phyloP scores from a whole-genome alignment of 139 green algal species.

The Nannochloris sp. region DNA sequence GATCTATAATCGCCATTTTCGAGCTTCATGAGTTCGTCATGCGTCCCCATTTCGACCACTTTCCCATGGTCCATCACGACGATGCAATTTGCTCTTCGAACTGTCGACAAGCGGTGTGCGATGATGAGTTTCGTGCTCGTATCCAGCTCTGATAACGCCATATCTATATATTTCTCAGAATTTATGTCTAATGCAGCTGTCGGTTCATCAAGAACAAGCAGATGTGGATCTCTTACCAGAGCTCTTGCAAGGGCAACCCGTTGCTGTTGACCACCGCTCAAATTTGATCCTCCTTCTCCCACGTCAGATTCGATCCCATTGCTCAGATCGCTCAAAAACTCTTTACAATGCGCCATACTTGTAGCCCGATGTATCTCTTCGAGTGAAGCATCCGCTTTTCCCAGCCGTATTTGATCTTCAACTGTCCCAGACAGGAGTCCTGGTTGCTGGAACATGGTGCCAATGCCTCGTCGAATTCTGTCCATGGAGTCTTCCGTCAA shows the following conservation, averaged over 20 bases:
- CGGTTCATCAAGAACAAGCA: constrained; percentile 71
- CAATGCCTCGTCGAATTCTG: constrained; percentile 53
- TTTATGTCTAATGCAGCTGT: constrained; percentile 57
- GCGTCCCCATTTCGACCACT: constrained; percentile 45
- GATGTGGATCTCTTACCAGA: constrained; percentile 54
- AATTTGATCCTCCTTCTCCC: constrained; percentile 34
- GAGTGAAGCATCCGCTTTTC: constrained; percentile 9
- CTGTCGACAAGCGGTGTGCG: constrained; percentile 80
- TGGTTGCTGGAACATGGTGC: constrained; percentile 70
- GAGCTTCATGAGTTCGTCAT: constrained; percentile 38
- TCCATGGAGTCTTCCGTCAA: constrained; percentile 43
- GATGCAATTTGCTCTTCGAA: constrained; percentile 71
- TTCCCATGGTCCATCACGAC: constrained; percentile 45
- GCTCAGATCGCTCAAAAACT: constrained; percentile 62
- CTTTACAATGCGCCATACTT: constrained; percentile 49
- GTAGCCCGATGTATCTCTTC: constrained; percentile 18
- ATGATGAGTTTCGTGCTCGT: constrained; percentile 77
- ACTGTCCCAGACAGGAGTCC: constrained; percentile 77
- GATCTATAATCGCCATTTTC: constrained; percentile 34
- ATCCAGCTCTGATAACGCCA: constrained; percentile 34
- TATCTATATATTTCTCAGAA: constrained; percentile 43
- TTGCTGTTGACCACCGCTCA: constrained; percentile 65
- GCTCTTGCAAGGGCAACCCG: constrained; percentile 69
- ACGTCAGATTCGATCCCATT: constrained; percentile 54
- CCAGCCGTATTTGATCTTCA: constrained; percentile 75